Base-by-base conservation (phyloP, 257 asterid species). In the Coffea eugenioides region DNA sequence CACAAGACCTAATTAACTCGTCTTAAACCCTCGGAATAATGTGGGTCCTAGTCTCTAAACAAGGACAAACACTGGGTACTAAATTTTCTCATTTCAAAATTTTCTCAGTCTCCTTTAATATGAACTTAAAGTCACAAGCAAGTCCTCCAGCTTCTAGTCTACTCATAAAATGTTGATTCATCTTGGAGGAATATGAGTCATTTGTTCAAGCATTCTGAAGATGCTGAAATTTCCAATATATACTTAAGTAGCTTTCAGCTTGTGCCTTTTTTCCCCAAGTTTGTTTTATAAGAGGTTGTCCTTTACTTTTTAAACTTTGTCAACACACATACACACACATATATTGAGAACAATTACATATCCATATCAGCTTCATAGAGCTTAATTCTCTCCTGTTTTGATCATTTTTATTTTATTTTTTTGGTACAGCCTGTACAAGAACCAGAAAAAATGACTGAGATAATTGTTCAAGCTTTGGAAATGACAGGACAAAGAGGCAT, bases 401-500 rank as follows among this genome's bases (percentile, higher is more conserved):
- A 74, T 45, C 80, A 45, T 67, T 77, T 68, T 1, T 80, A 80
- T 77, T 68, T 1, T 80, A 80, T 43, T 65, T 25, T 64, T 74
- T 51, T 51, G 52, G 73, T 74, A 54, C 92, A 94, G 98, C 97
- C 97, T 59, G 97, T 94, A 21, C 88, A 91, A 87, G 93, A 91
- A 81, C 98, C 98, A 57, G 91, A 83, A 84, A 92, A 90, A 88
- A 92, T 94, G 97, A 94, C 98, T 5, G 73, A 85, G 83, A 88
- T 84, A 84, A 92, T 94, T 71, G 93, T 92, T 82, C 84, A 76
- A 86, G 98, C 98, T 80, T 91, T 94, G 73, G 96, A 89, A 80
- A 86, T 75, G 69, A 94, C 97, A 18, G 90, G 89, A 82, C 97
- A 91, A 78, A 94, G 98, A 77, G 98, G 98, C 80, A 92, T 94